A percentile compares a stretch with the other conserved stretches of the same genome.
Evolutionary conservation across 495 filamentous ascomycete species (phyloP).

Genomic region (Aspergillus haitiensis): DNA sequence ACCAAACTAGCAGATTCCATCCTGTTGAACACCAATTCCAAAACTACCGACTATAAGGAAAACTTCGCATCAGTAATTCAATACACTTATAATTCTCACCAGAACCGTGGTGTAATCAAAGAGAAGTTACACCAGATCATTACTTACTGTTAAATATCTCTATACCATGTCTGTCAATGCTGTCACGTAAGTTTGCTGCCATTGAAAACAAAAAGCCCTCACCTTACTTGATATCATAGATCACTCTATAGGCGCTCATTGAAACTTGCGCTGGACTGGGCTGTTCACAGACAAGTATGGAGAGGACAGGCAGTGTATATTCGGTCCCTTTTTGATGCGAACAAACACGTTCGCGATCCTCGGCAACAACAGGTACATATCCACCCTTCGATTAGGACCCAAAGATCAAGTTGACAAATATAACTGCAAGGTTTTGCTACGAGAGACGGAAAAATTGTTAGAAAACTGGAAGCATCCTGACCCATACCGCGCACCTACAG

Average conservation of each 20-base stretch:
- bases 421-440: constrained; percentile 64
- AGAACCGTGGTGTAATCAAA: neutral
- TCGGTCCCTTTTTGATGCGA: constrained; percentile 91
- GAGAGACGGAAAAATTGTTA: constrained; percentile 82
- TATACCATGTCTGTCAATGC: constrained; percentile 41
- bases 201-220: neutral
- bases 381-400: neutral
- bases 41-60: neutral
- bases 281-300: constrained; percentile 87
- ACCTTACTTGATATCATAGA: constrained; percentile 47
- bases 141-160: neutral
- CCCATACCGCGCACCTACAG: constrained; percentile 82
- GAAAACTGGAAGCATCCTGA: constrained; percentile 98
- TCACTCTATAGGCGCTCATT: constrained; percentile 90
- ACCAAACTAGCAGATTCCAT: constrained; percentile 29
- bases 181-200: constrained; percentile 35
- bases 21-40: neutral
- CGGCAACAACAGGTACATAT: constrained; percentile 76
- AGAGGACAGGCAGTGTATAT: constrained; percentile 95
- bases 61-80: neutral
- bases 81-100: neutral
- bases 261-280: constrained; percentile 93
- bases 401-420: neutral
- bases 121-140: neutral
- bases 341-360: constrained; percentile 81